Evolutionary conservation across 2,329 filamentous ascomycete genomes (phyloP).

Genomic region (Chaetomium sp.): DNA sequence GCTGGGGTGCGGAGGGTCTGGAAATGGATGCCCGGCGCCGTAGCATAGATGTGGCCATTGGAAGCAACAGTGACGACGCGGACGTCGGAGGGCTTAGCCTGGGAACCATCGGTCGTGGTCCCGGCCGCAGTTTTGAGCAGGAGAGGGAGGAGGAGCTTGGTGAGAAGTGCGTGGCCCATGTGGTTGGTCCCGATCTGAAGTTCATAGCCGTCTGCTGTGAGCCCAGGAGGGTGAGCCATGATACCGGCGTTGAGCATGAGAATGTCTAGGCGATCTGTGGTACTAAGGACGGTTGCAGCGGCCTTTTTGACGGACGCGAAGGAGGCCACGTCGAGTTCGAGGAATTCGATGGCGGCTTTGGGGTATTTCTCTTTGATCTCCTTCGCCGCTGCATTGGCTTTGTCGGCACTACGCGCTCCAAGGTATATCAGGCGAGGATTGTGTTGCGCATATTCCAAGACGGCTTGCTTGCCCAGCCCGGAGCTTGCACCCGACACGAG

Average conservation of each 20-base stretch:
- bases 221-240: constrained; percentile 31
- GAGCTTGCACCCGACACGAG: constrained; percentile 44
- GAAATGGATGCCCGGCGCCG: background rate
- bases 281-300: constrained; percentile 31
- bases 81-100: constrained; percentile 15
- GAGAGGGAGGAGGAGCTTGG: constrained; percentile 29
- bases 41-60: constrained; percentile 7
- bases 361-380: constrained; percentile 29
- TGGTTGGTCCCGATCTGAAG: constrained; percentile 43
- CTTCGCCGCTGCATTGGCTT: constrained; percentile 31
- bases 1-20: background rate
- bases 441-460: constrained; percentile 38
- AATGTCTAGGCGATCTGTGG: constrained; percentile 34
- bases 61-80: constrained; percentile 25
- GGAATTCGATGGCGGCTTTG: constrained; percentile 23
- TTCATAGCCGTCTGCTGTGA: constrained; percentile 41
- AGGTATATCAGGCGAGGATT: constrained; percentile 27
- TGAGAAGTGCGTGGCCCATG: constrained; percentile 40
- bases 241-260: constrained; percentile 42
- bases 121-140: constrained; percentile 21
- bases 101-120: background rate
- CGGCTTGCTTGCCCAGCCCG: constrained; percentile 43
- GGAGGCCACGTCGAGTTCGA: constrained; percentile 40
- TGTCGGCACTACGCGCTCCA: constrained; percentile 32
- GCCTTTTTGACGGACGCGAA: constrained; percentile 38